phyloP scores from a whole-genome alignment of 2,329 filamentous ascomycete genomes.

The Eutypa lata region DNA sequence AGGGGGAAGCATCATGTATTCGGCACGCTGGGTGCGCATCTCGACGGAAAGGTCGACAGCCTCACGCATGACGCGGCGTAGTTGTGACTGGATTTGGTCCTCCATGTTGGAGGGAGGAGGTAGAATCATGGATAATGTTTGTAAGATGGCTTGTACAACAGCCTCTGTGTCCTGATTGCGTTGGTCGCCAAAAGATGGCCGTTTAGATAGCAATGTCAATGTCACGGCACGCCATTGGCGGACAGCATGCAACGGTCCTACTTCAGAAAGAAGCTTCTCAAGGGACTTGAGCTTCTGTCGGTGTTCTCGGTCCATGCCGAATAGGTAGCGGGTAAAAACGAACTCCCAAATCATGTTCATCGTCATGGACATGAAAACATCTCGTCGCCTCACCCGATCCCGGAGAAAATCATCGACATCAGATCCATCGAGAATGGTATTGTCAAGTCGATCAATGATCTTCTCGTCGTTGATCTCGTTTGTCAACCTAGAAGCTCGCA shows the following conservation, averaged over 20 bases:
- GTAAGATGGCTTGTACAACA: slow-evolving; percentile 87
- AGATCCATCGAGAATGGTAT: slow-evolving; percentile 87
- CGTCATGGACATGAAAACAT: slow-evolving; percentile 97
- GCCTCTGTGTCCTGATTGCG: slow-evolving; percentile 89
- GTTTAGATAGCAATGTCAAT: slow-evolving; percentile 79
- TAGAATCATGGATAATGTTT: slow-evolving; percentile 78
- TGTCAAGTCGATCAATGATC: slow-evolving; percentile 90
- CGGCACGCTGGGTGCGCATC: slow-evolving; percentile 94
- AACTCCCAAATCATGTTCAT: slow-evolving; percentile 99
- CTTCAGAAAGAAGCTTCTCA: slow-evolving; percentile 86
- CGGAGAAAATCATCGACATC: slow-evolving; percentile 85
- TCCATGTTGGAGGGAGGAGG: slow-evolving; percentile 82
- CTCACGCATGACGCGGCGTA: slow-evolving; percentile 82
- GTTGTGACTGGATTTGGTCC: slow-evolving; percentile 74
- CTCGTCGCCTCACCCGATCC: slow-evolving; percentile 83
- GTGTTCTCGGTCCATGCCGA: slow-evolving; percentile 97
- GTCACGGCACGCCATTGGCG: slow-evolving; percentile 97
- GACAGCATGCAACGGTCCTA: slow-evolving; percentile 84
- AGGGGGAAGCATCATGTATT: slow-evolving; percentile 98
- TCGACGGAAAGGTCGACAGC: slow-evolving; percentile 90
- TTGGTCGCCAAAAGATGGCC: slow-evolving; percentile 76
- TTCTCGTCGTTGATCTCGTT: slow-evolving; percentile 87
- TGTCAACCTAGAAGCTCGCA: slow-evolving; percentile 79
- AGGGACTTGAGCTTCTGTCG: slow-evolving; percentile 94
- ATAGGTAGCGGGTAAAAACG: slow-evolving; percentile 95